phyloP scores from a whole-genome alignment of 2,329 filamentous ascomycete species.

The Arthrobotrys conoides region DNA sequence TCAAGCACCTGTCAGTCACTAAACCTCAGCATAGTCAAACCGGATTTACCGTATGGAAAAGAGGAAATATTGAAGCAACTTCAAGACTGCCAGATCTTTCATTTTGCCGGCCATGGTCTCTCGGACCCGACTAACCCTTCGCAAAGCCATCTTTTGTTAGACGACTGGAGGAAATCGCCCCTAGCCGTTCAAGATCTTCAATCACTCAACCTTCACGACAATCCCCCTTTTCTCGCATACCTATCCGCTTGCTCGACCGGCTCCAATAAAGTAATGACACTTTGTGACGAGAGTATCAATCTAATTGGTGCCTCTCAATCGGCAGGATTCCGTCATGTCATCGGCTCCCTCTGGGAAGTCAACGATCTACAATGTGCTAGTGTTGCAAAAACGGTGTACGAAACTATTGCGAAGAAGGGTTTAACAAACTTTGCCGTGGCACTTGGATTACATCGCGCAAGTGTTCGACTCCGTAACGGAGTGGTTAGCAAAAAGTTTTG shows the following conservation, averaged over 20 bases:
- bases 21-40: not conserved
- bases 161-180: slow-evolving; percentile 28
- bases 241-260: slow-evolving; percentile 51
- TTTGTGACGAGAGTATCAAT: slow-evolving; percentile 43
- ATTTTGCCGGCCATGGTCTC: slow-evolving; percentile 68
- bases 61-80: slow-evolving; percentile 64
- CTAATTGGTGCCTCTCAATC: slow-evolving; percentile 25
- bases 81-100: slow-evolving; percentile 66
- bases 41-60: not conserved
- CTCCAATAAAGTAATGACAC: slow-evolving; percentile 6
- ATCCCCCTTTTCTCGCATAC: slow-evolving; percentile 39
- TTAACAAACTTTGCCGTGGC: slow-evolving; percentile 4
- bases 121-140: slow-evolving; percentile 65
- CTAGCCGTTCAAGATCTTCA: slow-evolving; percentile 27
- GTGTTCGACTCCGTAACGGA: not conserved
- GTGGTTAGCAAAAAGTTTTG: not conserved
- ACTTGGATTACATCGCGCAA: slow-evolving; percentile 28
- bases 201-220: slow-evolving; percentile 33
- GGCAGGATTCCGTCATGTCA: slow-evolving; percentile 44
- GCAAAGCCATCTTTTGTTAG: slow-evolving; percentile 65
- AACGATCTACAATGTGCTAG: slow-evolving; percentile 60
- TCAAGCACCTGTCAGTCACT: slow-evolving; percentile 7
- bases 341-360: slow-evolving; percentile 68
- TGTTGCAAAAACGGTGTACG: slow-evolving; percentile 62
- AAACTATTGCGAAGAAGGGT: slow-evolving; percentile 16